Evolutionary conservation across 306 rosid genomes (phyloP).

Genomic region (Glycine tomentella): DNA sequence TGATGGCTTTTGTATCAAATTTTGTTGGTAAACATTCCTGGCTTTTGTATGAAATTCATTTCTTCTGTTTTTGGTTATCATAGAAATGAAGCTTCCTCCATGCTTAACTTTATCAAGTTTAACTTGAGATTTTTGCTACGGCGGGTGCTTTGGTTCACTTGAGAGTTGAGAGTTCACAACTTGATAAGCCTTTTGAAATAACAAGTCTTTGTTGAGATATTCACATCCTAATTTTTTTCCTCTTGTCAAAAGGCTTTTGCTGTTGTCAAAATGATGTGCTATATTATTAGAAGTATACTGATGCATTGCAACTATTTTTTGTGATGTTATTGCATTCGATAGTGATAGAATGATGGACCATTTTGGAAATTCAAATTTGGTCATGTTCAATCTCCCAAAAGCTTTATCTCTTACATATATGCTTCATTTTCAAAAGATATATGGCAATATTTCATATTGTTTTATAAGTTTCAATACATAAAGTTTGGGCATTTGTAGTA

Average conservation of each 20-base stretch:
- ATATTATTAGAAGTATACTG: neutral
- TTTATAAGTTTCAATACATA: too few species aligned
- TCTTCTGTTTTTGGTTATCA: neutral
- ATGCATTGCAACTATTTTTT: slow-evolving; percentile 4
- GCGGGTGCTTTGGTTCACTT: slow-evolving; percentile 47
- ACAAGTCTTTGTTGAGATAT: too few species aligned
- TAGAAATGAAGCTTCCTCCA: slow-evolving; percentile 6
- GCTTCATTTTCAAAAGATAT: slow-evolving; percentile 28
- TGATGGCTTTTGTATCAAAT: neutral
- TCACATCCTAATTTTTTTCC: too few species aligned
- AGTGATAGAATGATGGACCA: neutral
- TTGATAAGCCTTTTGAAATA: too few species aligned
- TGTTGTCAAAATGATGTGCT: neutral
- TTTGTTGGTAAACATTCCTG: neutral
- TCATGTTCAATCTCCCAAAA: neutral
- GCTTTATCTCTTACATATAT: slow-evolving; percentile 1
- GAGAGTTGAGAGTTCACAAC: slow-evolving; percentile 3
- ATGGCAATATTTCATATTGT: slow-evolving; percentile 19
- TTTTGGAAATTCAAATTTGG: slow-evolving; percentile 15
- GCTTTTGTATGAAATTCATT: neutral
- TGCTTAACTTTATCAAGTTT: neutral
- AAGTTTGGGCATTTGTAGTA: too few species aligned
- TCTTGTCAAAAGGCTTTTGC: too few species aligned
- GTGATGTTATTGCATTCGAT: slow-evolving; percentile 5
- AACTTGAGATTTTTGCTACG: neutral